Evolutionary conservation across 2,329 filamentous ascomycete species (phyloP).

Genomic region (Pseudodiploospora longispora): DNA sequence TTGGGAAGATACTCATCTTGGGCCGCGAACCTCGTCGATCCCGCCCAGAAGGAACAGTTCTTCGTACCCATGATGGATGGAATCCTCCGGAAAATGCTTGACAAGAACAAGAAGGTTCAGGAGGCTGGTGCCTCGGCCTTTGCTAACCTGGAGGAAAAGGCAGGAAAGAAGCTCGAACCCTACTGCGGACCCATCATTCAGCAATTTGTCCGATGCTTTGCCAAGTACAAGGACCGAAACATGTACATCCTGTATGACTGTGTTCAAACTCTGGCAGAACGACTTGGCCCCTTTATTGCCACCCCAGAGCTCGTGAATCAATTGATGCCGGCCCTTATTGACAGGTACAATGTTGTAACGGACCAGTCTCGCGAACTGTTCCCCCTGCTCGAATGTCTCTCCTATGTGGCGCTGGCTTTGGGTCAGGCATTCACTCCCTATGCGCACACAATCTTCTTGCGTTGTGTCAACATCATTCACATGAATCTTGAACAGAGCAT

Average conservation of each 20-base stretch:
- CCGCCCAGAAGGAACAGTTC: slow-evolving; percentile 60
- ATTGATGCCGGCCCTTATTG: slow-evolving; percentile 87
- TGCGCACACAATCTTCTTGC: slow-evolving; percentile 74
- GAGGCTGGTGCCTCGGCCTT: slow-evolving; percentile 94
- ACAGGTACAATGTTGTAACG: slow-evolving; percentile 76
- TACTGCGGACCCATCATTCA: slow-evolving; percentile 86
- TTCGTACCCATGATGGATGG: slow-evolving; percentile 98
- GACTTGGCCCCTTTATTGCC: slow-evolving; percentile 76
- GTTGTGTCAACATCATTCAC: slow-evolving; percentile 88
- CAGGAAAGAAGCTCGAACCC: slow-evolving; percentile 68
- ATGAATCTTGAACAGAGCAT: slow-evolving; percentile 78
- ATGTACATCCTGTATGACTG: slow-evolving; percentile 99
- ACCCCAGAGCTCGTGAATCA: slow-evolving; percentile 70
- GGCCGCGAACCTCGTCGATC: slow-evolving; percentile 69
- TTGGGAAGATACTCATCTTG: slow-evolving; percentile 87
- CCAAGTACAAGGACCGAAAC: slow-evolving; percentile 95
- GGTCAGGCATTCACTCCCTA: slow-evolving; percentile 77
- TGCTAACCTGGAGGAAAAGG: slow-evolving; percentile 90
- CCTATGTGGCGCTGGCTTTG: slow-evolving; percentile 84
- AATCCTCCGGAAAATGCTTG: slow-evolving; percentile 87
- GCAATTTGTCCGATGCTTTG: slow-evolving; percentile 88
- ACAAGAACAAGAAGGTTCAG: slow-evolving; percentile 95
- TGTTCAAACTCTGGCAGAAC: slow-evolving; percentile 91
- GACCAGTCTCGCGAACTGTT: slow-evolving; percentile 92
- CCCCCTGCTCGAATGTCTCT: slow-evolving; percentile 89